Evolutionary conservation across 1,139 yeast species (phyloP), one percentile per base, ranked within the genome.

Genomic region (Lodderomyces pseudojiufengensis): DNA sequence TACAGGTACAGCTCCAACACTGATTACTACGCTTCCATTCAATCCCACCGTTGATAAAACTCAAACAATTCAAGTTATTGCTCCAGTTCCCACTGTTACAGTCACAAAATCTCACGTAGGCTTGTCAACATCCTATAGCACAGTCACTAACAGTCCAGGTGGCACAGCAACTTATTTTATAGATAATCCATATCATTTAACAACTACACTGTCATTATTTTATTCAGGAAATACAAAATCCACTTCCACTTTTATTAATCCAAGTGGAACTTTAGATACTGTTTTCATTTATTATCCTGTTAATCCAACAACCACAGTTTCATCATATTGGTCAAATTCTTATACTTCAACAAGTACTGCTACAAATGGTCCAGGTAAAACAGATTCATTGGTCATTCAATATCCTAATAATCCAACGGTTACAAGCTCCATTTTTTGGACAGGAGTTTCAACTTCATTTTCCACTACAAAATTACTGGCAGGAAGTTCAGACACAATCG

Each of bases 11-110:
- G 44, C 47, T 3, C n/a, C n/a, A n/a, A n/a, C n/a, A n/a, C 20
- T 18, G 20, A 18, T 49, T 2, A 52, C 58, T 4, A 58, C 63
- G 8, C 37, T 49, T 18, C 52, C 57, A 8, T 34, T 32, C 11
- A 18, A 22, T 13, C 13, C 46, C 2, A 39, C 35, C 10, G 26
- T 13, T 8, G 48, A 42, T 14, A 39, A 41, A 3, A 47, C 51
- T 2, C 44, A 34, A 10, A 48, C 58, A 2, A 49, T 52, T 22
- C 39, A 38, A 8, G 47, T 52, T 9, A 37, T 41, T 5, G 46
- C 43, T 8, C 57, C 59, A 8, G 38, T 42, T n/a, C 52, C 54
- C n/a, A 50, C 52, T 4, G 36, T 39, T 4, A 50, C 59, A 1
- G 18, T 39, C 8, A 51, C 58, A 2, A 23, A 41, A 2, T 43